phyloP scores from a whole-genome alignment of 2,329 filamentous ascomycete genomes.

The Mycocentrospora acerina region DNA sequence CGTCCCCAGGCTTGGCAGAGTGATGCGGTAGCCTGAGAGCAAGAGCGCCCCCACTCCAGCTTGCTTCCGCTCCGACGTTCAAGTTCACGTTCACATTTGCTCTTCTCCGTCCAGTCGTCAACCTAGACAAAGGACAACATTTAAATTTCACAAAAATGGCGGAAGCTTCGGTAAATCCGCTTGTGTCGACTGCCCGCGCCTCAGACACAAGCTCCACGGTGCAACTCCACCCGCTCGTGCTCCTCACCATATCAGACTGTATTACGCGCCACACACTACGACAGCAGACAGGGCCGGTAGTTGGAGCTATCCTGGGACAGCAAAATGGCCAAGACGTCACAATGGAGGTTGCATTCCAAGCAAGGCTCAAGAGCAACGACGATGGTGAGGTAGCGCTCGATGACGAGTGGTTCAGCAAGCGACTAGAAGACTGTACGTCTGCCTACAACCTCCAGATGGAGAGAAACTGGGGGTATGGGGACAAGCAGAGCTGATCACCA shows the following conservation, averaged over 20 bases:
- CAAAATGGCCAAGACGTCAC: slow-evolving; percentile 89
- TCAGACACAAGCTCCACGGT: slow-evolving; percentile 76
- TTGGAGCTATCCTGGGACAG: slow-evolving; percentile 86
- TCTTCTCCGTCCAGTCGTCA: neutral
- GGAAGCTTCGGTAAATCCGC: slow-evolving; percentile 41
- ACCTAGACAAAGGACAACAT: neutral
- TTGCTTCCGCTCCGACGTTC: neutral
- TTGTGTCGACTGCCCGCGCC: slow-evolving; percentile 46
- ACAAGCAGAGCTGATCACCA: slow-evolving; percentile 5
- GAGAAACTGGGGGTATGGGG: neutral
- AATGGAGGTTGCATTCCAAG: slow-evolving; percentile 91
- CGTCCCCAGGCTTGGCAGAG: no score
- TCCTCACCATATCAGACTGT: slow-evolving; percentile 95
- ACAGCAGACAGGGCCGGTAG: slow-evolving; percentile 70
- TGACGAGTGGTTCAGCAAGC: slow-evolving; percentile 69
- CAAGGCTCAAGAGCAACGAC: slow-evolving; percentile 51
- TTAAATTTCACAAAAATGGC: slow-evolving; percentile 33
- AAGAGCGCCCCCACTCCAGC: neutral
- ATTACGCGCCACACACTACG: slow-evolving; percentile 88
- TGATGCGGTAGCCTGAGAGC: no score
- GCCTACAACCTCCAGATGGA: neutral
- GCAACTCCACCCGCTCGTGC: slow-evolving; percentile 87
- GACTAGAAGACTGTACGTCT: slow-evolving; percentile 79
- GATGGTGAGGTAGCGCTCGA: slow-evolving; percentile 66
- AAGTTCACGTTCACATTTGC: neutral